Evolutionary conservation across 2,329 filamentous ascomycete species (phyloP).

Genomic region (Xylaria polymorpha): DNA sequence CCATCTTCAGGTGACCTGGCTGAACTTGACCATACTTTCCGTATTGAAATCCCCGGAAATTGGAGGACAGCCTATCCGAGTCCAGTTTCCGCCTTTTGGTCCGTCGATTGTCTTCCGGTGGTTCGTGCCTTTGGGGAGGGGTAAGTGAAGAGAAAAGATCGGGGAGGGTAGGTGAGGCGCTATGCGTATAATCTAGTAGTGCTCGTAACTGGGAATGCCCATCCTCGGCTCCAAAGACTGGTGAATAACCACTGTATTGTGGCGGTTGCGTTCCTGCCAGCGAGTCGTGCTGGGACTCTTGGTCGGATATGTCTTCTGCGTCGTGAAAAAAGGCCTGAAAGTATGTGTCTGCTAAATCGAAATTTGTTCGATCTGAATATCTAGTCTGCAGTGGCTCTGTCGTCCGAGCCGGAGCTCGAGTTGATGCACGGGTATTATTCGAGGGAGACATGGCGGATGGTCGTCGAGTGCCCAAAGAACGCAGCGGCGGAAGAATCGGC

Average conservation of each 20-base stretch:
- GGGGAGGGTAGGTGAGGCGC: slow-evolving; percentile 39
- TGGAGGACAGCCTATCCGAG: slow-evolving; percentile 64
- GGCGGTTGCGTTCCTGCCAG: neutral
- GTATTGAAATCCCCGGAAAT: slow-evolving; percentile 75
- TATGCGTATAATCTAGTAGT: slow-evolving; percentile 44
- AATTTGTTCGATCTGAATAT: slow-evolving; percentile 12
- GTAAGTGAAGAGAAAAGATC: slow-evolving; percentile 46
- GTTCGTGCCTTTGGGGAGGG: slow-evolving; percentile 44
- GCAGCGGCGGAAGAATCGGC: slow-evolving; percentile 54
- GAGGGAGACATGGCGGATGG: slow-evolving; percentile 45
- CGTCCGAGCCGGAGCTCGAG: slow-evolving; percentile 38
- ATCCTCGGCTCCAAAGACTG: slow-evolving; percentile 35
- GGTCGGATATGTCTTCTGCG: slow-evolving; percentile 6
- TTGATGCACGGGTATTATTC: slow-evolving; percentile 37
- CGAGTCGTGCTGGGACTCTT: neutral
- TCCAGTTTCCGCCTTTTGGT: slow-evolving; percentile 78
- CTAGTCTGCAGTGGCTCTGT: slow-evolving; percentile 40
- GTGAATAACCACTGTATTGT: neutral
- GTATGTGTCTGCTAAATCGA: slow-evolving; percentile 9
- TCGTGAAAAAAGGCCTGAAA: slow-evolving; percentile 32
- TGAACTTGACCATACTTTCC: slow-evolving; percentile 90
- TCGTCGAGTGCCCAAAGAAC: slow-evolving; percentile 50
- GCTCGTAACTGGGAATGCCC: slow-evolving; percentile 43
- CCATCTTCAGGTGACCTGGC: slow-evolving; percentile 83
- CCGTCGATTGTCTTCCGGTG: slow-evolving; percentile 56